These are phyloP conservation scores for Ambrosia artemisiifolia DNA, from an alignment of 129 eudicot species.

Conservation along the genomic window DNA sequence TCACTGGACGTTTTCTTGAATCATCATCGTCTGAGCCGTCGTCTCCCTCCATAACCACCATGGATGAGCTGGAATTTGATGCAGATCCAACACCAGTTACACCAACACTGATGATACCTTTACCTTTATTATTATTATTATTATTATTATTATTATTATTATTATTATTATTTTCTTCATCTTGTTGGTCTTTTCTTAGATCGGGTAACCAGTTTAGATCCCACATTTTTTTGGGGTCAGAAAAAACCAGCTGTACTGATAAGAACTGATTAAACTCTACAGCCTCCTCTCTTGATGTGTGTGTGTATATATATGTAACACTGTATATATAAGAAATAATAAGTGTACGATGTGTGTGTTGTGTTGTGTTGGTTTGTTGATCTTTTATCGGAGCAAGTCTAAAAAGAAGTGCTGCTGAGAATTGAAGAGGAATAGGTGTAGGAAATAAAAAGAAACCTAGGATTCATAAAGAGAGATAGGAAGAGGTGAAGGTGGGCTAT, in stretches of 20 bases:
- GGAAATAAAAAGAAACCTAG: conserved; percentile 50
- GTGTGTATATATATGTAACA: background rate
- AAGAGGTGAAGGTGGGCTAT: conserved; percentile 30
- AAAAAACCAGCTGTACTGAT: background rate
- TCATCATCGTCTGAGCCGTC: conserved; percentile 58
- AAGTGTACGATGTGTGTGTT: conserved; percentile 9
- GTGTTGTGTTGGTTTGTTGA: background rate
- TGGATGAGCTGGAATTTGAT: conserved; percentile 79
- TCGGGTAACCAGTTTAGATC: conserved; percentile 83
- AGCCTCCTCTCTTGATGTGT: background rate
- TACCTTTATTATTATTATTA: conserved; percentile 57
- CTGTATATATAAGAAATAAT: background rate
- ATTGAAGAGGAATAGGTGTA: background rate
- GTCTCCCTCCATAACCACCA: conserved; percentile 53
- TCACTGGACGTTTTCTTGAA: conserved; percentile 50
- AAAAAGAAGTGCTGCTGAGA: conserved; percentile 10
- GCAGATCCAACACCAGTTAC: conserved; percentile 48
- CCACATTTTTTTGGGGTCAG: conserved; percentile 61
- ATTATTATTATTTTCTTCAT: conserved; percentile 32
- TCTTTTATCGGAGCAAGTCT: conserved; percentile 4
- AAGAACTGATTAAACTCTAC: background rate
- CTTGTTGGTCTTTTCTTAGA: conserved; percentile 28
- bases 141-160: no score
- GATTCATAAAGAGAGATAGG: conserved; percentile 37
- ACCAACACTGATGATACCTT: background rate